Evolutionary conservation across 768 basidiomycete species (phyloP), one percentile per base, ranked within the genome.

Genomic region (Podaxis pistillaris): DNA sequence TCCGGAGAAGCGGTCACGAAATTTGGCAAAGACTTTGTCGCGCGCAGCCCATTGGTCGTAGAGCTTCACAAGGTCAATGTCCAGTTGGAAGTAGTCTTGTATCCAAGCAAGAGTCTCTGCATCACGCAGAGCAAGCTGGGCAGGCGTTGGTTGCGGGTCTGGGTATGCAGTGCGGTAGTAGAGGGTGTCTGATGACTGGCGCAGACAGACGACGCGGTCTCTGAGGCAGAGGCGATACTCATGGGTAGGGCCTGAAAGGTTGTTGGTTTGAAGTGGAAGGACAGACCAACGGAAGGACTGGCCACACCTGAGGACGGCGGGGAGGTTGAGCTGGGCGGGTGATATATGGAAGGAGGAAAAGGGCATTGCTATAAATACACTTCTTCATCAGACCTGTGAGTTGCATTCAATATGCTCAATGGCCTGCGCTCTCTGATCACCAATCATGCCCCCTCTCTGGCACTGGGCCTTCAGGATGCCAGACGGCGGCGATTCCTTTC

Each of bases 1-100:
- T 7, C 97, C 97, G 61, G 82, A 73, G 65, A 95, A 91, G 19
- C 89, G 81, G 22, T 82, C 76, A 64, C 81, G 81, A 38, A 89
- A 73, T 40, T 74, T 79, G 24, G 83, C 78, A 71, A 98, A 97
- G 58, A 95, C 86, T 33, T 82, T 77, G 69, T 99, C 97, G 51
- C 81, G 77, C 17, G 69, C 67, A 36, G 84, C 78, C 96, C 96
- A 99, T 64, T 87, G 76, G 19, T 79, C 75, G 70, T 98, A 98
- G 2, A 98, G 79, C 24, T 73, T 69, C 19, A 78, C 73, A 8
- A 98, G 81, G 71, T 92, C 88, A 8, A 90, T 77, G 51, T 90
- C 82, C 5, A 99, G 83, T 66, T 96, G 93, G 70, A 99, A 96
- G 74, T 99, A 98, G 72, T 93, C 88, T 30, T 79, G 79, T 33